Base-by-base conservation (phyloP, 2,329 filamentous ascomycete species). In the Tolypocladium album region DNA sequence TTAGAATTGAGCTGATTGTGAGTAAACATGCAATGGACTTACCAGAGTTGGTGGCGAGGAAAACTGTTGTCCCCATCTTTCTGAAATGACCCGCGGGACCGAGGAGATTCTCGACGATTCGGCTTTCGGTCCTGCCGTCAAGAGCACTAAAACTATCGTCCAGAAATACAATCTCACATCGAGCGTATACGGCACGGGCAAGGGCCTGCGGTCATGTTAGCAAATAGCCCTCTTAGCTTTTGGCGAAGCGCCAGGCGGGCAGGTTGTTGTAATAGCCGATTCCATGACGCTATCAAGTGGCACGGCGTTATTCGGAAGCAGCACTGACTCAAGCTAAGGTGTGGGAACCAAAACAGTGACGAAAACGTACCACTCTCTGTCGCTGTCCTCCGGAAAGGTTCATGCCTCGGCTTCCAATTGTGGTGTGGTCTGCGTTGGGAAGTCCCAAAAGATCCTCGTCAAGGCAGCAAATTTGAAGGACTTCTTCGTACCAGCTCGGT, bases 341-440 rank as follows among this genome's bases (percentile, higher is more conserved):
- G 17, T n/a, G 40, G 40, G n/a, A n/a, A 42, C 17, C 8, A 42
- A 42, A 42, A 20, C 40, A 5, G 40, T 15, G 15, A 42, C 8
- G 40, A n/a, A 56, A 50, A 58, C 59, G 55, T 63, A 66, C 66
- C 52, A 69, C 42, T 38, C 67, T 63, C 43, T 68, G 67, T 8
- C 65, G 52, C 59, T 70, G 61, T 31, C 68, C 62, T 34, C 63
- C 61, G 58, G 64, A 63, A 47, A 66, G 59, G 57, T 67, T 63
- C n/a, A 65, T 17, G 4, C 62, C 62, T 22, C 64, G 57, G 43
- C 61, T 66, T 24, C 65, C 61, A 62, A 68, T 56, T 31, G 39
- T 31, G 17, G 63, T 64, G 12, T 56, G 38, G 38, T 64, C 65
- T 39, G 55, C 67, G 11, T 65, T 50, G 0, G 69, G 65, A 15